These are phyloP conservation scores for Botrytis sinoallii DNA, from an alignment of 2,329 filamentous ascomycete species.

Conservation along the genomic window DNA sequence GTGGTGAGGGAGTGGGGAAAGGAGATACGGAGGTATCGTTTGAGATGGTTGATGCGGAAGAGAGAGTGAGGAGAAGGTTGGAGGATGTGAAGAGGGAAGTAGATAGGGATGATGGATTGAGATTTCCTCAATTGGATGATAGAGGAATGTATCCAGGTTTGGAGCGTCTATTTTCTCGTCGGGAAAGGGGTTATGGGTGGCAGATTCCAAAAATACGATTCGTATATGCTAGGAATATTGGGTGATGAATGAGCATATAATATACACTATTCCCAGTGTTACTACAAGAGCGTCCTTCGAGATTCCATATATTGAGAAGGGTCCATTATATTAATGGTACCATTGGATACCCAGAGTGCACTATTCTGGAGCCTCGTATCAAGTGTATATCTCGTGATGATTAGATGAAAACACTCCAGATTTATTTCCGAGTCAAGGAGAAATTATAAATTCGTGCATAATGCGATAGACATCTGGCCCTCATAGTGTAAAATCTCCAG, in stretches of 20 bases:
- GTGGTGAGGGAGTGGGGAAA: neutral
- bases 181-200: neutral
- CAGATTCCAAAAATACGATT: neutral
- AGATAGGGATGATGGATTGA: neutral
- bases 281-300: neutral
- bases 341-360: neutral
- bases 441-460: neutral
- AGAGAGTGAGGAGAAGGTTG: neutral
- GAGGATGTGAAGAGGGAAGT: neutral
- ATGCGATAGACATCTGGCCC: neutral
- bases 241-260: neutral
- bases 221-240: conserved; percentile 15
- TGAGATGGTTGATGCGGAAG: conserved; percentile 4
- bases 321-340: neutral
- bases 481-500: neutral
- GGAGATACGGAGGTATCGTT: neutral
- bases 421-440: neutral
- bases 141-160: conserved; percentile 10
- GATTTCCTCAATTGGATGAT: conserved; percentile 15
- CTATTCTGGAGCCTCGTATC: neutral
- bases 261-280: neutral
- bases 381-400: neutral
- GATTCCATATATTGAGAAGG: neutral
- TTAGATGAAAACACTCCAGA: neutral
- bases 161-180: neutral